Percentiles rank a stretch among this genome's conserved stretches.
Conservation (phyloP, 345 rosid genomes). For the Gossypioides kirkii region DNA sequence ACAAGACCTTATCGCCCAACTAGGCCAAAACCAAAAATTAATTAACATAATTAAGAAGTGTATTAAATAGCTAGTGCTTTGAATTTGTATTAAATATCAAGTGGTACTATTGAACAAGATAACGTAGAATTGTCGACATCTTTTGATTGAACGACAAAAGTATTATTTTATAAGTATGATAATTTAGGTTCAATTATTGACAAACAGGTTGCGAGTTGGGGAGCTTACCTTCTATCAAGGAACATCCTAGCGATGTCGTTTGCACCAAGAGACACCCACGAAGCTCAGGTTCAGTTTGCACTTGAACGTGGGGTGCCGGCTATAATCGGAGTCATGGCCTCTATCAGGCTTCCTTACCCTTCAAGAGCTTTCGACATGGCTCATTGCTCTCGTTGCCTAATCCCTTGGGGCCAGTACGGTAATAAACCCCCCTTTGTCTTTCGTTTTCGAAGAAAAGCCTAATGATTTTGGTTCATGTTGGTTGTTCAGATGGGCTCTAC, state of each 20-base stretch:
- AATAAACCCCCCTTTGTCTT: not conserved
- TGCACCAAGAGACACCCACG: slow-evolving; percentile 95
- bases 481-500: slow-evolving; percentile 62
- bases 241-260: slow-evolving; percentile 72
- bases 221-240: slow-evolving; percentile 79
- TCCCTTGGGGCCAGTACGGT: slow-evolving; percentile 86
- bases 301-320: slow-evolving; percentile 95
- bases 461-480: not conserved
- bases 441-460: not conserved
- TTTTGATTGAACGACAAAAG: too few species aligned
- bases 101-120: not conserved
- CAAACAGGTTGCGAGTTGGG: slow-evolving; percentile 89
- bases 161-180: too few species aligned
- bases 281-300: slow-evolving; percentile 94
- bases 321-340: slow-evolving; percentile 75
- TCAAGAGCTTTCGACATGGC: slow-evolving; percentile 93
- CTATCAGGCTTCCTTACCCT: slow-evolving; percentile 85
- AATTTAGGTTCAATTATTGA: too few species aligned
- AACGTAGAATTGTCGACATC: too few species aligned
- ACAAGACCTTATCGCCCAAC: not conserved
- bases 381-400: slow-evolving; percentile 95
- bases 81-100: not conserved
- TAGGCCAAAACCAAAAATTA: slow-evolving; percentile 3
- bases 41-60: not conserved
- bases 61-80: not conserved